Conservation (phyloP, 2,329 filamentous ascomycete genomes). For the Neurospora sp. region DNA sequence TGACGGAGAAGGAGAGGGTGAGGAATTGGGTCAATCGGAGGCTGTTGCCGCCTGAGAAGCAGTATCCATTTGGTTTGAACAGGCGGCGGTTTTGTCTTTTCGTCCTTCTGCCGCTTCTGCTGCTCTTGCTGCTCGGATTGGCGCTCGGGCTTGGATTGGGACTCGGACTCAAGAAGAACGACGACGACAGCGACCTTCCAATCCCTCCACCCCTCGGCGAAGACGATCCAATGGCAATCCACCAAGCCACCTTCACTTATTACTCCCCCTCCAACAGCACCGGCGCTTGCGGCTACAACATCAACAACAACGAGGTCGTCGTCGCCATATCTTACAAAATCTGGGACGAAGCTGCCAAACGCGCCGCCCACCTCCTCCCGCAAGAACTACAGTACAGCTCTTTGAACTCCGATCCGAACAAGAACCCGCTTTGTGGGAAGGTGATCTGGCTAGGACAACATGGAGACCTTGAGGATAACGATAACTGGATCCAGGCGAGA, state of each 20-base stretch:
- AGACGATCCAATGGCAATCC: constrained; percentile 17
- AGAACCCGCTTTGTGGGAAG: constrained; percentile 57
- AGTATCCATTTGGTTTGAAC: neutral
- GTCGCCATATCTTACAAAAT: constrained; percentile 58
- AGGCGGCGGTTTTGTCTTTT: neutral
- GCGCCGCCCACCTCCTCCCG: neutral
- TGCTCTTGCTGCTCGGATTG: constrained; percentile 9
- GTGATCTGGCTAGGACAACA: constrained; percentile 45
- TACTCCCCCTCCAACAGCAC: constrained; percentile 46
- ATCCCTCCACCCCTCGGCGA: constrained; percentile 1
- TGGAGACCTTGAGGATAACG: neutral
- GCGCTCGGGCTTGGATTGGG: constrained; percentile 10
- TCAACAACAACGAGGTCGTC: constrained; percentile 45
- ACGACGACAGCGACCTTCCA: neutral
- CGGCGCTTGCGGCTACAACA: constrained; percentile 59
- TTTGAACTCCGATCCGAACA: constrained; percentile 43
- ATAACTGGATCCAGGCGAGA: neutral
- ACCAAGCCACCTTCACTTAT: constrained; percentile 59
- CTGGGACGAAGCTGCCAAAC: constrained; percentile 42
- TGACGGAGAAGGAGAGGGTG: neutral
- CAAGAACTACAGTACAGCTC: neutral
- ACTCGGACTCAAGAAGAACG: neutral
- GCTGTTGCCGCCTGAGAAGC: neutral
- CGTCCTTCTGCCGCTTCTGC: neutral
- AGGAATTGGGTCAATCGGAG: neutral